These are phyloP conservation scores for Escovopsis sp. DNA, from an alignment of 2,329 filamentous ascomycete species.

Conservation along the genomic window DNA sequence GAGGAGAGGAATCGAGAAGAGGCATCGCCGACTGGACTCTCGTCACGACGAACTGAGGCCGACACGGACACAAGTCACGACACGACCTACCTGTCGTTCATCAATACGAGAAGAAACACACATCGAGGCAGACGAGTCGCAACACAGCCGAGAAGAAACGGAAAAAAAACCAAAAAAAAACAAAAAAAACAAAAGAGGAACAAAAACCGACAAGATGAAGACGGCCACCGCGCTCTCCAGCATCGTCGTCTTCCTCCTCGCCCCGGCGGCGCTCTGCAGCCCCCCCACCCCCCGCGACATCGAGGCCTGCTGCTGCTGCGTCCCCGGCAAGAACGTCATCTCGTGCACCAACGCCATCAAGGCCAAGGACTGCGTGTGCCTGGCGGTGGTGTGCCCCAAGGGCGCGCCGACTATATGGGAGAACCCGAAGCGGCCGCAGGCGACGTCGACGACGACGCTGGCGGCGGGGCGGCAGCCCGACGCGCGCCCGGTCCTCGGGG, in stretches of 20 bases:
- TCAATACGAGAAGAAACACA: not conserved
- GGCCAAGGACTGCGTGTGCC: conserved; percentile 14
- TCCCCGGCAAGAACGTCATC: conserved; percentile 11
- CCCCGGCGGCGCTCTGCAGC: conserved; percentile 9
- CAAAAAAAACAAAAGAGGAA: not conserved
- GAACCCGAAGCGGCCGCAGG: not conserved
- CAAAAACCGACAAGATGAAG: conserved; percentile 4
- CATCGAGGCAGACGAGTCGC: too few species aligned
- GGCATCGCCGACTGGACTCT: too few species aligned
- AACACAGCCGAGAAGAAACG: not conserved
- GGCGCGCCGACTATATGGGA: conserved; percentile 9
- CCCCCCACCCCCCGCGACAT: conserved; percentile 8
- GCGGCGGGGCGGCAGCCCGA: too few species aligned
- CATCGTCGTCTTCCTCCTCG: conserved; percentile 9
- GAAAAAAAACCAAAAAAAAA: not conserved
- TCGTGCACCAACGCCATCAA: conserved; percentile 11
- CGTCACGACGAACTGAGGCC: too few species aligned
- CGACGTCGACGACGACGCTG: too few species aligned
- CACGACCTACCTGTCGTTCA: too few species aligned
- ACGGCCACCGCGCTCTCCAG: conserved; percentile 3
- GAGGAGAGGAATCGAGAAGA: too few species aligned
- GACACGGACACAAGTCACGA: too few species aligned
- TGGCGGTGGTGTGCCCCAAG: conserved; percentile 12
- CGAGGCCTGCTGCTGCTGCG: conserved; percentile 20
- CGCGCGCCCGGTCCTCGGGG: too few species aligned